Evolutionary conservation across 306 rosid species (phyloP).

Genomic region (Prunus dulcis): DNA sequence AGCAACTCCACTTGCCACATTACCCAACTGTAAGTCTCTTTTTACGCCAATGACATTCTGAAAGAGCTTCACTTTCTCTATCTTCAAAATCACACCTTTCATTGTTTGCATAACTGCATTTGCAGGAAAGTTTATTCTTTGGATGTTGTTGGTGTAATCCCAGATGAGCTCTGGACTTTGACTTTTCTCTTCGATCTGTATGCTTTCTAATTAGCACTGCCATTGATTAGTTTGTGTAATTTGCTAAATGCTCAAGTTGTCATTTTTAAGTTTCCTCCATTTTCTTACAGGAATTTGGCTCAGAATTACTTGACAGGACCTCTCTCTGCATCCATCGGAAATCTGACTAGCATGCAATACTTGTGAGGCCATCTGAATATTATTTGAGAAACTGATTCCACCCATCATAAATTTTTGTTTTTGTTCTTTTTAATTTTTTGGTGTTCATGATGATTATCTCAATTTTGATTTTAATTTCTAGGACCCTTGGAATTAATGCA

Average conservation of each 20-base stretch:
- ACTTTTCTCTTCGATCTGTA: conserved; percentile 64
- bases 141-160: conserved; percentile 52
- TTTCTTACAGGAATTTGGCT: conserved; percentile 45
- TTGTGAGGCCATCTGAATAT: conserved; percentile 39
- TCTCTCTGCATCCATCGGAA: conserved; percentile 62
- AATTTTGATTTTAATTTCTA: conserved; percentile 7
- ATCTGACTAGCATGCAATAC: conserved; percentile 59
- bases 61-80: background rate
- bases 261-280: background rate
- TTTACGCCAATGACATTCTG: background rate
- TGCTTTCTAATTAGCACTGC: conserved; percentile 15
- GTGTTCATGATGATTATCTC: background rate
- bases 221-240: background rate
- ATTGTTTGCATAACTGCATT: background rate
- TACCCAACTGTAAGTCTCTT: conserved; percentile 42
- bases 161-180: conserved; percentile 72
- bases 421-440: background rate
- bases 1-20: conserved; percentile 52
- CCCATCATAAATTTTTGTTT: background rate
- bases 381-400: background rate
- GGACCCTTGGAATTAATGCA: conserved; percentile 58
- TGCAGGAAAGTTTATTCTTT: conserved; percentile 55
- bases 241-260: background rate
- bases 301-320: conserved; percentile 69
- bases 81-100: background rate